Evolutionary conservation across 441 rosid genomes (phyloP).

Genomic region (Populus hybrid): DNA sequence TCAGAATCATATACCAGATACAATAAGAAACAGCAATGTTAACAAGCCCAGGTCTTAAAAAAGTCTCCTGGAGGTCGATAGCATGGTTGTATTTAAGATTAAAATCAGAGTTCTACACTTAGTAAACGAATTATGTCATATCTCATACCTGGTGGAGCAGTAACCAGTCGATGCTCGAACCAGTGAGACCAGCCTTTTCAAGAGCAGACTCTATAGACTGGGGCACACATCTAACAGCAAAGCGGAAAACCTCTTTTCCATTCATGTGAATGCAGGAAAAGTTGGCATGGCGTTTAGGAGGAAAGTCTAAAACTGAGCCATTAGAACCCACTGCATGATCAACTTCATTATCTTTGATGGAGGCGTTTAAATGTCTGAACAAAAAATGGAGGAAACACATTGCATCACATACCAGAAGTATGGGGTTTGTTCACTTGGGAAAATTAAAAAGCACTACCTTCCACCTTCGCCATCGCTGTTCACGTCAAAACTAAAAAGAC

Average conservation of each 20-base stretch:
- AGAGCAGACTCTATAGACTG: slow-evolving; percentile 77
- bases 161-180: slow-evolving; percentile 79
- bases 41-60: background rate
- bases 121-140: background rate
- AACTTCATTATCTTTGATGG: slow-evolving; percentile 34
- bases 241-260: slow-evolving; percentile 92
- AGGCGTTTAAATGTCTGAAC: slow-evolving; percentile 68
- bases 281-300: slow-evolving; percentile 43
- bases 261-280: slow-evolving; percentile 84
- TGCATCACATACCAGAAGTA: slow-evolving; percentile 12
- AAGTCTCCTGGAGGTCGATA: background rate
- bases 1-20: background rate
- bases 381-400: slow-evolving; percentile 9
- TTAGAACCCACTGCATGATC: slow-evolving; percentile 52
- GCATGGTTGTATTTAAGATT: background rate
- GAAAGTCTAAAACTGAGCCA: slow-evolving; percentile 60
- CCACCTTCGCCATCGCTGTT: slow-evolving; percentile 84
- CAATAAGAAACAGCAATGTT: background rate
- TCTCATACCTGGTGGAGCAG: slow-evolving; percentile 88
- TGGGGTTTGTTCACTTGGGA: background rate
- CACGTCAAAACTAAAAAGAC: slow-evolving; percentile 75
- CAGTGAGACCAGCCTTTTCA: slow-evolving; percentile 67
- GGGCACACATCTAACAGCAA: slow-evolving; percentile 83
- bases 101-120: background rate
- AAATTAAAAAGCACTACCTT: slow-evolving; percentile 39